These are phyloP conservation scores for Dipteronia dyeriana DNA, from an alignment of 345 rosid species.

Conservation along the genomic window DNA sequence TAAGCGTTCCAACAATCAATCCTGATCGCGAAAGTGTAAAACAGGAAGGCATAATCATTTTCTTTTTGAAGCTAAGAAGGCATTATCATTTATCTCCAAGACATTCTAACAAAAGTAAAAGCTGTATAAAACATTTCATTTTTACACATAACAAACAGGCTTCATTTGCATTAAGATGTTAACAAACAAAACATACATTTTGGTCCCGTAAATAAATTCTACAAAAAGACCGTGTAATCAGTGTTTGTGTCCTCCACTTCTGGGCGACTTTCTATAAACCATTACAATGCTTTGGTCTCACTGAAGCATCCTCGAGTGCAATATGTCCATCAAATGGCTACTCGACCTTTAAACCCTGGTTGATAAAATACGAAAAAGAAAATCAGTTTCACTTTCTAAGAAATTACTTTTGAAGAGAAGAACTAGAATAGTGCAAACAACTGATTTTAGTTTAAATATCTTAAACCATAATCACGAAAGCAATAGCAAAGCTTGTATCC, in stretches of 20 bases:
- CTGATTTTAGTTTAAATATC: not conserved
- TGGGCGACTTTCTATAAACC: not conserved
- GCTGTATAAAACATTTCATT: not conserved
- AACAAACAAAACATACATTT: not conserved
- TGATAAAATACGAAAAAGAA: not conserved
- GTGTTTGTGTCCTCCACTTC: not conserved
- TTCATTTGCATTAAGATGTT: not conserved
- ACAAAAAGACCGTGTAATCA: slow-evolving; percentile 22
- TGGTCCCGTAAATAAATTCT: slow-evolving; percentile 11
- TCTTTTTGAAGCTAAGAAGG: no score
- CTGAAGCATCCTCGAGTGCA: slow-evolving; percentile 10
- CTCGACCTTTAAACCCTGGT: slow-evolving; percentile 34
- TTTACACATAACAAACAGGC: not conserved
- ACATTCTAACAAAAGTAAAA: not conserved
- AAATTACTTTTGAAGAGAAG: not conserved
- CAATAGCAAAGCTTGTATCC: not conserved
- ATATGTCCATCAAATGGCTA: slow-evolving; percentile 6
- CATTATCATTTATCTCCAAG: not conserved
- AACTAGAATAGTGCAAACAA: not conserved
- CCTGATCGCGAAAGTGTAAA: not conserved
- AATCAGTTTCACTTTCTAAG: not conserved
- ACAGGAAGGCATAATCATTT: not conserved
- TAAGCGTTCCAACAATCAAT: not conserved
- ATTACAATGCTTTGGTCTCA: slow-evolving; percentile 6
- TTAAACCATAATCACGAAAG: not conserved